Percentiles rank a stretch among this genome's conserved stretches.
Conservation (phyloP, 176 grass and related monocot species). For the Oryza meyeriana region DNA sequence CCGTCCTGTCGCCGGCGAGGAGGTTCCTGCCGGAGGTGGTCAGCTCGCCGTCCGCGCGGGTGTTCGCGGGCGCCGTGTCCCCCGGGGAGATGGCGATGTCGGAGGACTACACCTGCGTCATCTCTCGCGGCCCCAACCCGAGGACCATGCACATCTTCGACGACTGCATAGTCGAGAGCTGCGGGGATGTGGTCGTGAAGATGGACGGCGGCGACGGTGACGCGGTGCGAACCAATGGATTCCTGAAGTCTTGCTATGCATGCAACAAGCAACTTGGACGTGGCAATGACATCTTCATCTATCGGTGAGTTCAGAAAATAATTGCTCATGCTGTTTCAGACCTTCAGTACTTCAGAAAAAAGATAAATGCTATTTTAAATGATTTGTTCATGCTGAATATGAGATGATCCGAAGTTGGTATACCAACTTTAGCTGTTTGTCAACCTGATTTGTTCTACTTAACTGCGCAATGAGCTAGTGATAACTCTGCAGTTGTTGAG, state of each 20-base stretch:
- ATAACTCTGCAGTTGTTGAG: not conserved
- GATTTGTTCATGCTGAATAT: constrained; percentile 16
- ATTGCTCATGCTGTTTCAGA: not conserved
- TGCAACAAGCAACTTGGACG: constrained; percentile 62
- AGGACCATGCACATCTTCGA: constrained; percentile 90
- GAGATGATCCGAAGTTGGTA: constrained; percentile 15
- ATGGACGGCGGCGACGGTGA: constrained; percentile 17
- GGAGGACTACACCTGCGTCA: constrained; percentile 96
- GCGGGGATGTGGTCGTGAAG: constrained; percentile 37
- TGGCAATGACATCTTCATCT: constrained; percentile 53
- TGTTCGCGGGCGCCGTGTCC: constrained; percentile 41
- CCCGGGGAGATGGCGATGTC: constrained; percentile 57
- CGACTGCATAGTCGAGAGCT: constrained; percentile 73
- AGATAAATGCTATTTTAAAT: not conserved
- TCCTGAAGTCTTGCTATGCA: constrained; percentile 59
- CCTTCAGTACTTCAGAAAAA: not conserved
- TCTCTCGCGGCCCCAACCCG: constrained; percentile 86
- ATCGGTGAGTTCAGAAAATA: constrained; percentile 52
- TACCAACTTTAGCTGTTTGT: not conserved
- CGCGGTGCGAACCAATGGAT: constrained; percentile 21
- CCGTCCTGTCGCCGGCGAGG: constrained; percentile 58
- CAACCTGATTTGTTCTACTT: constrained; percentile 9
- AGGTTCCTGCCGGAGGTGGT: constrained; percentile 52
- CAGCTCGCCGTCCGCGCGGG: constrained; percentile 36
- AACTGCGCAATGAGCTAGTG: not conserved